phyloP scores from a whole-genome alignment of 2,329 filamentous ascomycete species.

The Penicillium aurantiogriseum region DNA sequence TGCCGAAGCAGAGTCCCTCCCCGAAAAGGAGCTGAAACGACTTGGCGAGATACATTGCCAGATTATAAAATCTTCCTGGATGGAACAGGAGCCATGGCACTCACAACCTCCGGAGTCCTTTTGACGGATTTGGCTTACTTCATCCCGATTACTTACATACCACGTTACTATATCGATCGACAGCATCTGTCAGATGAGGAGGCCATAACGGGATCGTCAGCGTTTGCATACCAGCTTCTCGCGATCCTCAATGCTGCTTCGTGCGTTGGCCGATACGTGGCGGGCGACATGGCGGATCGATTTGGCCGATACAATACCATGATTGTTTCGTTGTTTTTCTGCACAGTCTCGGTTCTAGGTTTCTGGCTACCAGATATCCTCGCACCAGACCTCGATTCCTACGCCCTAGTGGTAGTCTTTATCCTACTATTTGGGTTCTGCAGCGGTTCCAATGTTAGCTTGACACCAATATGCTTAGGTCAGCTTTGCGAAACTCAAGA shows the following conservation, averaged over 20 bases:
- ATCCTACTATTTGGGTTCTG: neutral
- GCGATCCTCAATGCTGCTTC: constrained; percentile 1
- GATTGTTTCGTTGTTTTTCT: constrained; percentile 59
- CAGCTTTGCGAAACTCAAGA: neutral
- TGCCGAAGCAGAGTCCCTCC: neutral
- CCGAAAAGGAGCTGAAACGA: neutral
- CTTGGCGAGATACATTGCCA: neutral
- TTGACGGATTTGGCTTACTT: neutral
- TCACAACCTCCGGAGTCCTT: neutral
- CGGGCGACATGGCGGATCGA: constrained; percentile 69
- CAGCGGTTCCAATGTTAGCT: neutral
- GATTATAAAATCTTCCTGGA: neutral
- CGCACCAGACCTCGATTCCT: neutral
- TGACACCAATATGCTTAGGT: neutral
- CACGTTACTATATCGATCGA: neutral
- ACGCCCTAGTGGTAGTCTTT: neutral
- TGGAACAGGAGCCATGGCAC: neutral
- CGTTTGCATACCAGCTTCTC: constrained; percentile 21
- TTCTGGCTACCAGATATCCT: neutral
- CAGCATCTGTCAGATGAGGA: neutral
- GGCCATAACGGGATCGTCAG: neutral
- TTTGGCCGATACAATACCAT: constrained; percentile 76
- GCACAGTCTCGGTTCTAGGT: constrained; percentile 34
- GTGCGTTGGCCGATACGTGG: constrained; percentile 64
- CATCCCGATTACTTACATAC: neutral